These are phyloP conservation scores for Solanum peruvianum DNA, from an alignment of 257 asterid species.

Conservation along the genomic window DNA sequence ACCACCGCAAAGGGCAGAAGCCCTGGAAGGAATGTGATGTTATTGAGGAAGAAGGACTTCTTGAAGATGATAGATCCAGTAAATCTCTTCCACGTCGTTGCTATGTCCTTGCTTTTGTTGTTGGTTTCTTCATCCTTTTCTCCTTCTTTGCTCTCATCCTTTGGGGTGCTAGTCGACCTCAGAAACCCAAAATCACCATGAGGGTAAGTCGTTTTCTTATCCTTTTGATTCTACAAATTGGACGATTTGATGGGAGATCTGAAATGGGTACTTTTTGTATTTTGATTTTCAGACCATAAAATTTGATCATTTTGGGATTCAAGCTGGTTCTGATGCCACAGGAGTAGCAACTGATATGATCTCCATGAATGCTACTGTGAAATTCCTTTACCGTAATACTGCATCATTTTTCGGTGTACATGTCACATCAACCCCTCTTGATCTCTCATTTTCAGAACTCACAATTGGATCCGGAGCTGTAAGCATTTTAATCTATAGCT, in stretches of 20 bases:
- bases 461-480: constrained; percentile 60
- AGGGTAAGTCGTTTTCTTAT: constrained; percentile 25
- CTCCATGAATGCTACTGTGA: constrained; percentile 62
- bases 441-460: constrained; percentile 56
- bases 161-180: constrained; percentile 91
- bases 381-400: constrained; percentile 43
- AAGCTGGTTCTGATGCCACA: constrained; percentile 70
- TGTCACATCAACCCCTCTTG: constrained; percentile 62
- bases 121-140: constrained; percentile 59
- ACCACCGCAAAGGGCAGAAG: constrained; percentile 19
- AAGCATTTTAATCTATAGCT: constrained; percentile 1
- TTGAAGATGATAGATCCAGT: constrained; percentile 44
- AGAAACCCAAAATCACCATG: constrained; percentile 69
- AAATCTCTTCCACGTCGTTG: constrained; percentile 60
- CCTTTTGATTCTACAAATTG: neutral
- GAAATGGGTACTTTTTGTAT: neutral
- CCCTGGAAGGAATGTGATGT: constrained; percentile 70
- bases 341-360: constrained; percentile 87
- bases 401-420: constrained; percentile 89
- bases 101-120: constrained; percentile 50
- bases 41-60: constrained; percentile 85
- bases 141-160: constrained; percentile 64
- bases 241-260: neutral
- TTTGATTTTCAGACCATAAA: constrained; percentile 50
- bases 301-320: constrained; percentile 53